phyloP scores from a whole-genome alignment of 495 filamentous ascomycete genomes.

The Entonaema liquescens region DNA sequence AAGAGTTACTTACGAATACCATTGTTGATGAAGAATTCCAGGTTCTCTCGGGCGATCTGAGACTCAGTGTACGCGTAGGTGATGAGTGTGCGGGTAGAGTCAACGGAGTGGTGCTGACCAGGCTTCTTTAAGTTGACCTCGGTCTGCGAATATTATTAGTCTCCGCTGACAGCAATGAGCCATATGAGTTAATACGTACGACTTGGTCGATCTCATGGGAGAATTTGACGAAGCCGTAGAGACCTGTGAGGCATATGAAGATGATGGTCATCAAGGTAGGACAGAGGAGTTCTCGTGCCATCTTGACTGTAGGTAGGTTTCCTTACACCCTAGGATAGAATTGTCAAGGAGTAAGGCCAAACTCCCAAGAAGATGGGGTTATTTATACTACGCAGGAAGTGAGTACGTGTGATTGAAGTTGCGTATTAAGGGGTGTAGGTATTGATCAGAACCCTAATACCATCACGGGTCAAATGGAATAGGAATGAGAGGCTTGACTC shows the following conservation, averaged over 20 bases:
- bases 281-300: conserved; percentile 9
- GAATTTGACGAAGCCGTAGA: conserved; percentile 33
- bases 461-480: neutral
- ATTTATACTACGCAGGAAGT: neutral
- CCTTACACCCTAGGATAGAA: neutral
- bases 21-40: conserved; percentile 45
- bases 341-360: neutral
- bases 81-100: conserved; percentile 25
- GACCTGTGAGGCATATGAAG: conserved; percentile 15
- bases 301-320: neutral
- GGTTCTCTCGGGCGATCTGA: conserved; percentile 36
- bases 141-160: conserved; percentile 15
- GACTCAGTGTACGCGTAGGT: conserved; percentile 48
- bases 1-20: conserved; percentile 37
- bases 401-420: neutral
- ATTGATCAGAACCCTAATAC: neutral
- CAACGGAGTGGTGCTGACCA: neutral
- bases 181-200: conserved; percentile 3
- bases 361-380: neutral
- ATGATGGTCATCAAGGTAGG: conserved; percentile 14
- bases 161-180: neutral
- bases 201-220: conserved; percentile 6
- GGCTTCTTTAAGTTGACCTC: neutral
- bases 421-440: neutral
- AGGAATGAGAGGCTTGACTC: neutral